Evolutionary conservation across 306 rosid species (phyloP), one percentile per base, ranked within the genome.

Genomic region (Lagenaria siceraria): DNA sequence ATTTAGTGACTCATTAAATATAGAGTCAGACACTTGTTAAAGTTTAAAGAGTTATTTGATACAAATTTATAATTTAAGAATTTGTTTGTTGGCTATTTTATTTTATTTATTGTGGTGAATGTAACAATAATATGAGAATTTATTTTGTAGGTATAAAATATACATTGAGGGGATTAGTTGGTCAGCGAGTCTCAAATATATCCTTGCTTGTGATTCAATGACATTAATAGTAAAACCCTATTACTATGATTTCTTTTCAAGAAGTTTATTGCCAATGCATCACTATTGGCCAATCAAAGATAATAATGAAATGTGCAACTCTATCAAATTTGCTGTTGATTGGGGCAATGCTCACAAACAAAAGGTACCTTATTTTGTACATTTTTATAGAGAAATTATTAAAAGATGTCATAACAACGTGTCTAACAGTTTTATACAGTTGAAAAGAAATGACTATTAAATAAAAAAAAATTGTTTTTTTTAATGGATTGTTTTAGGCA

Each of bases 111-210:
- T n/a, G n/a, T n/a, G n/a, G n/a, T n/a, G n/a, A n/a, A 61, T 62
- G 22, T 62, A 29, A 1, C 33, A 60, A 64, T 35, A 7, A 59
- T 11, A 59, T 64, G 72, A 13, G 7, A 68, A 5, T n/a, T 1
- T 25, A 17, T 42, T 24, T 43, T 81, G 78, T 78, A 95, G 97
- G 82, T 95, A 88, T 71, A 95, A 95, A 89, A 85, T 95, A 31
- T 92, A 95, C 77, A 89, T 90, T 22, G 98, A 95, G 85, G 98
- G 98, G 18, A 83, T 87, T 78, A 93, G 96, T 55, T 95, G 98
- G 97, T 95, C 98, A 43, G 98, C 90, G 3, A 95, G 98, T 79
- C 87, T 90, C 46, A 95, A 95, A 52, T 95, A 95, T 79, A 92
- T 95, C 64, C 84, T 95, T 10, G 95, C 98, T 2, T 95, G 98